Evolutionary conservation across 2,329 filamentous ascomycete species (phyloP).

Genomic region (Cadophora sp.): DNA sequence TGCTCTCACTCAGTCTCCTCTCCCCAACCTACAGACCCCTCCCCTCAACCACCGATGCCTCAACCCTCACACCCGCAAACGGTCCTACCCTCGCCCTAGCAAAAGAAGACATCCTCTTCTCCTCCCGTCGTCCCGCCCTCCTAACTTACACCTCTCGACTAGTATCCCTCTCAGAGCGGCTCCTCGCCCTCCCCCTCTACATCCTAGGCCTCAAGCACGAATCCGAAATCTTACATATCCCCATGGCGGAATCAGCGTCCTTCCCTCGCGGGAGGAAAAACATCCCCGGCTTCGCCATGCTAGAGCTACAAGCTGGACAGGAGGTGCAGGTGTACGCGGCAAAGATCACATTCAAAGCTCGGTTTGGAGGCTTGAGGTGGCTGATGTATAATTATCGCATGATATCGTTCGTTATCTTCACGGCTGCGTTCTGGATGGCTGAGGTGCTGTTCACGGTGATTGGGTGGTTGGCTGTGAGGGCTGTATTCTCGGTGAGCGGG

Average conservation of each 20-base stretch:
- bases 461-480: conserved; percentile 63
- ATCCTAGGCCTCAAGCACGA: conserved; percentile 70
- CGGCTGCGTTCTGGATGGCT: conserved; percentile 75
- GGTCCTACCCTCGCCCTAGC: conserved; percentile 22
- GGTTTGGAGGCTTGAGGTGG: conserved; percentile 79
- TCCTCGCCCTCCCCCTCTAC: conserved; percentile 72
- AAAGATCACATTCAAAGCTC: conserved; percentile 72
- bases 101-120: conserved; percentile 57
- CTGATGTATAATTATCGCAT: conserved; percentile 86
- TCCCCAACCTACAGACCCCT: conserved; percentile 50
- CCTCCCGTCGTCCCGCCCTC: conserved; percentile 76
- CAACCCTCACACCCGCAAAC: conserved; percentile 24
- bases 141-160: conserved; percentile 78
- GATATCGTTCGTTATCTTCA: conserved; percentile 72
- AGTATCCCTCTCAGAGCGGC: conserved; percentile 68
- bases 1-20: conserved; percentile 81
- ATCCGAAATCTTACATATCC: conserved; percentile 66
- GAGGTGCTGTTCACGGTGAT: conserved; percentile 72
- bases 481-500: conserved; percentile 27
- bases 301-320: conserved; percentile 55
- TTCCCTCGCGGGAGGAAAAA: conserved; percentile 56
- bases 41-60: conserved; percentile 33
- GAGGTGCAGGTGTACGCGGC: conserved; percentile 79
- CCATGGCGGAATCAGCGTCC: conserved; percentile 75
- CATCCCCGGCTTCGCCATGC: conserved; percentile 58